Percentiles rank a stretch among this genome's conserved stretches.
These are phyloP conservation scores for Trapa incisa DNA, from an alignment of 345 rosid species.

Conservation along the genomic window DNA sequence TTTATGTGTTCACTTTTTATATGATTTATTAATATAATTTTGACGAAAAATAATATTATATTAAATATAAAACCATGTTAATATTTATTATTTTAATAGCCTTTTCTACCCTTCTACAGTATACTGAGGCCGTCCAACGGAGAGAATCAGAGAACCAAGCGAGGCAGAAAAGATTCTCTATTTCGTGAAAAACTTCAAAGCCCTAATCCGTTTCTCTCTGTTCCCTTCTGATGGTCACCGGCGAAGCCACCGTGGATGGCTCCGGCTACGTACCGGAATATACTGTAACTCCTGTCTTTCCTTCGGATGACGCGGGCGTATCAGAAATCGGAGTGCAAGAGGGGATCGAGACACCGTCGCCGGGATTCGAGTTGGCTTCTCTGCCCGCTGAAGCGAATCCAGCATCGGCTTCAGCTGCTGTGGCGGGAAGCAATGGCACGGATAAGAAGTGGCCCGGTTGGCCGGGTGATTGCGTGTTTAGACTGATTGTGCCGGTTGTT, in stretches of 20 bases:
- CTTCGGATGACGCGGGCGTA: neutral
- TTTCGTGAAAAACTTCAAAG: neutral
- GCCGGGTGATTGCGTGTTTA: slow-evolving; percentile 82
- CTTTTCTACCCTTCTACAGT: too few species aligned
- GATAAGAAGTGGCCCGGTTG: slow-evolving; percentile 84
- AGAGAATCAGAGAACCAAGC: neutral
- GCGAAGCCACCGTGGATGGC: neutral
- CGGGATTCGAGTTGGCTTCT: neutral
- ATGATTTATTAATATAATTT: too few species aligned
- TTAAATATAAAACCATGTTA: too few species aligned
- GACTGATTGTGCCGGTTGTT: slow-evolving; percentile 63
- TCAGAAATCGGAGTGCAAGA: neutral
- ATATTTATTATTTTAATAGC: too few species aligned
- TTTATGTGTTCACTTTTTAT: too few species aligned
- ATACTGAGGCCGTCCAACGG: too few species aligned
- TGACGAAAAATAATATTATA: too few species aligned
- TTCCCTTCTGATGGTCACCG: neutral
- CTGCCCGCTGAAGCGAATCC: neutral
- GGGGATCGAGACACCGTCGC: neutral
- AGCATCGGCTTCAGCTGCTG: neutral
- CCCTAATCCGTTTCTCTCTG: neutral
- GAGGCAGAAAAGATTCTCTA: neutral
- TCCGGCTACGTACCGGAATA: slow-evolving; percentile 3
- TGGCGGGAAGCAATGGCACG: slow-evolving; percentile 4
- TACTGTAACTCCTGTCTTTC: neutral